Percentiles rank a stretch among this genome's conserved stretches.
Evolutionary conservation across 2,329 filamentous ascomycete genomes (phyloP).

Genomic region (Zasmidium cellare): DNA sequence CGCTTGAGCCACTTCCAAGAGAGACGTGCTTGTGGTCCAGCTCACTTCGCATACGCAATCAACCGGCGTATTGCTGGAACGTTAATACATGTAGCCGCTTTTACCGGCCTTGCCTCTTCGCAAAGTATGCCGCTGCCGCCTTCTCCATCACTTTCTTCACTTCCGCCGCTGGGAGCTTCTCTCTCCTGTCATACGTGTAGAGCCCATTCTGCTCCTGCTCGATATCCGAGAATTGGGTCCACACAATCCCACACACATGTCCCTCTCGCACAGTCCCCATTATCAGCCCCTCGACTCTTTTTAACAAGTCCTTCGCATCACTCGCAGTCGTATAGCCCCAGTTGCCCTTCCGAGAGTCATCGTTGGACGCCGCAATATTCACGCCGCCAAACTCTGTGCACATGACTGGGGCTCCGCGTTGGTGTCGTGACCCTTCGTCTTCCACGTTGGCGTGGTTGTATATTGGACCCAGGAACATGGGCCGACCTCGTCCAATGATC

Average conservation of each 20-base stretch:
- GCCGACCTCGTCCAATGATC: slow-evolving; percentile 58
- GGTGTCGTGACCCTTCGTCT: slow-evolving; percentile 55
- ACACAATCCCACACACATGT: slow-evolving; percentile 63
- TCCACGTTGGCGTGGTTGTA: slow-evolving; percentile 31
- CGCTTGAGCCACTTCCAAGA: too few relatives aligned
- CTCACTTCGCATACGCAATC: too few relatives aligned
- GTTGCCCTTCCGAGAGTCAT: slow-evolving; percentile 43
- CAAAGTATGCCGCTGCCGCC: slow-evolving; percentile 50
- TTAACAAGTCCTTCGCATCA: slow-evolving; percentile 60
- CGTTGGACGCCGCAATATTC: slow-evolving; percentile 58
- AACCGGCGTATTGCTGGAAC: too few relatives aligned
- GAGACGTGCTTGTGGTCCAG: too few relatives aligned
- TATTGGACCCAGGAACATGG: slow-evolving; percentile 56
- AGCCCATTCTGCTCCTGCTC: slow-evolving; percentile 70
- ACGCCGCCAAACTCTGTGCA: slow-evolving; percentile 70
- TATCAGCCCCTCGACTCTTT: slow-evolving; percentile 59
- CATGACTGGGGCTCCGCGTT: slow-evolving; percentile 59
- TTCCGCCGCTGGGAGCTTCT: slow-evolving; percentile 59
- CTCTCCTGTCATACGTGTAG: slow-evolving; percentile 62
- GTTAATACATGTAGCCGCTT: neutral
- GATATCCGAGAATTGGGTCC: slow-evolving; percentile 63
- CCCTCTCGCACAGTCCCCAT: slow-evolving; percentile 59
- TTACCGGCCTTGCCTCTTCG: slow-evolving; percentile 8
- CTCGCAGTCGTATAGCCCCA: slow-evolving; percentile 70
- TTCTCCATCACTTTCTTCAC: slow-evolving; percentile 61